Evolutionary conservation across 2,329 filamentous ascomycete species (phyloP).

Genomic region (Cordyceps farinosa): DNA sequence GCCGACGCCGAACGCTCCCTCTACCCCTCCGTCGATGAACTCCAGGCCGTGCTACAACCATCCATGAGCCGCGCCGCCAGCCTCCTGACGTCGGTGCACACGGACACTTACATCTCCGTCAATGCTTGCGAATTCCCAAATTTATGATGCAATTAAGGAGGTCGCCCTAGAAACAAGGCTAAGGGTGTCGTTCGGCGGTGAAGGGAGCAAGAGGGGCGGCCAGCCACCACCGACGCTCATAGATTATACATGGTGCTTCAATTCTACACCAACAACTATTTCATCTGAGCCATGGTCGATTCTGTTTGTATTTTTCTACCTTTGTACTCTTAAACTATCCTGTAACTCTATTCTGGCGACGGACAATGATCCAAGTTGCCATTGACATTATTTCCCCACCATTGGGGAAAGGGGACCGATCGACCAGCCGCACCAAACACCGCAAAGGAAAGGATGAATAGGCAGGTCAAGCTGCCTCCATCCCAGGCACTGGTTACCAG

Average conservation of each 20-base stretch:
- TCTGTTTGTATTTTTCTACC: no score
- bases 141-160: no score
- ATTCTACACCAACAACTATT: no score
- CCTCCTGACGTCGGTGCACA: slow-evolving; percentile 26
- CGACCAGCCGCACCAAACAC: slow-evolving; percentile 50
- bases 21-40: slow-evolving; percentile 51
- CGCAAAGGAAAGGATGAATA: slow-evolving; percentile 54
- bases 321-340: no score
- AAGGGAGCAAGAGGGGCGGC: not conserved
- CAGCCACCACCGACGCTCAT: not conserved
- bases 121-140: no score
- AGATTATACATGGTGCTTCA: no score
- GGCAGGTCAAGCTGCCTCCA: slow-evolving; percentile 44
- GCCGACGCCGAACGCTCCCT: slow-evolving; percentile 34
- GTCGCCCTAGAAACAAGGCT: no score
- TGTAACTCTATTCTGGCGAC: slow-evolving; percentile 25
- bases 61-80: slow-evolving; percentile 55
- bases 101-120: no score
- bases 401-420: slow-evolving; percentile 44
- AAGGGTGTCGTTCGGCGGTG: no score
- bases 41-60: slow-evolving; percentile 57
- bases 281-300: no score
- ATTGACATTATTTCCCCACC: slow-evolving; percentile 52
- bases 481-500: slow-evolving; percentile 51
- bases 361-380: slow-evolving; percentile 50